Base-by-base conservation (phyloP, 1,284 basidiomycete genomes). In the Rhizoctonia solani region DNA sequence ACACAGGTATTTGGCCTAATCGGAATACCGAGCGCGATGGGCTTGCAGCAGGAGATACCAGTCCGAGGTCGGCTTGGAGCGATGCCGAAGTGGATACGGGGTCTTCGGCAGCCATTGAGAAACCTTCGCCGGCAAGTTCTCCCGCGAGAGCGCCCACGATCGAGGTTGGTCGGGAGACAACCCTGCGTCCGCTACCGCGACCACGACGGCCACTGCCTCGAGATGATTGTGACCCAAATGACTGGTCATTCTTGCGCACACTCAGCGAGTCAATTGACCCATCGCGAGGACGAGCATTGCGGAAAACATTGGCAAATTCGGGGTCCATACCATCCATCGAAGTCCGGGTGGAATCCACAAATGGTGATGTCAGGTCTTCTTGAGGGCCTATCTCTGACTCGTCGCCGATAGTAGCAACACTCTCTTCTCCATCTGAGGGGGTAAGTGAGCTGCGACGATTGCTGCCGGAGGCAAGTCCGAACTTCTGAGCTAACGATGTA, bases 261-360 rank as follows among this genome's bases (percentile, higher is more conserved):
- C 41, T 52, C 19, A 54, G 30, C 8, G 63, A 54, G 21, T 54
- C 61, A 6, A 49, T 42, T 23, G 52, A 37, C 21, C 44, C 52
- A 13, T 29, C 41, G 41, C 52, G 63, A 4, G 63, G 54, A 19
- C 53, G 63, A 19, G 34, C 46, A 49, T 66, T 65, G 52, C 63
- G 63, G 0, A 91, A 82, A 14, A 92, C 80, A 69, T 91, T 90
- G 63, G 90, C 89, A 74, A 91, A 93, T 0, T 79, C 82, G 9
- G 91, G 91, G 72, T 93, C 91, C 88, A 93, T 90, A 42, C 90
- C 90, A 59, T 93, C 90, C 9, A 92, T 80, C 71, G 88, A 90
- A 1, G 83, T 82, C 34, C 81, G 79, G 16, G 68, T 70, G 16
- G 61, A 58, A 34, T 66, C 63, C 41, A 54, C 50, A 32, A 66